A percentile compares a stretch with the other conserved stretches of the same genome.
Evolutionary conservation across 2,329 filamentous ascomycete genomes (phyloP).

Genomic region (Aspergillus intermedius): DNA sequence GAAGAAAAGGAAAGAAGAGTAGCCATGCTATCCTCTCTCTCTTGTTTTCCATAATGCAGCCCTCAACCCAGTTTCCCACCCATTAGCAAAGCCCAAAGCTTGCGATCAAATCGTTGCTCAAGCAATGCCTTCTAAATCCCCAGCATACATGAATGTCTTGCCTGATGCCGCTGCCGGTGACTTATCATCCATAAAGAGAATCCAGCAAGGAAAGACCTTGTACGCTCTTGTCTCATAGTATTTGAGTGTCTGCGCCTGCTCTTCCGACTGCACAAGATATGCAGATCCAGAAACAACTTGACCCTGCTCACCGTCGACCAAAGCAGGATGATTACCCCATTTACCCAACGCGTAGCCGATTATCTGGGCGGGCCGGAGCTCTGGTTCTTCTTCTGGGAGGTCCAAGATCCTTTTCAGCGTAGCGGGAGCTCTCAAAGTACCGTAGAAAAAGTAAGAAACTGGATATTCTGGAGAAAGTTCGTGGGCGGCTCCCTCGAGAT

Average conservation of each 20-base stretch:
- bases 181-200: conserved; percentile 1
- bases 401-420: conserved; percentile 11
- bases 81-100: conserved; percentile 12
- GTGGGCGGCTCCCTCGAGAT: conserved; percentile 1
- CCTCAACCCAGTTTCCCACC: neutral
- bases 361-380: conserved; percentile 7
- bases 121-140: conserved; percentile 16
- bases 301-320: conserved; percentile 9
- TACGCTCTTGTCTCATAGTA: conserved; percentile 6
- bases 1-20: too few species aligned
- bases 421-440: conserved; percentile 16
- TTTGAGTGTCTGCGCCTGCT: conserved; percentile 7
- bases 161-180: conserved; percentile 7
- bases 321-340: conserved; percentile 12
- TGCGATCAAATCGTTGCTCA: conserved; percentile 17
- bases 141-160: conserved; percentile 22
- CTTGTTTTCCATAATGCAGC: too few species aligned
- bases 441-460: conserved; percentile 26
- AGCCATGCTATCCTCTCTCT: too few species aligned
- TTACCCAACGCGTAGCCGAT: conserved; percentile 10
- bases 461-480: conserved; percentile 6
- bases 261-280: conserved; percentile 7
- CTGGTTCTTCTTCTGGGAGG: conserved; percentile 8
- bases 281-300: conserved; percentile 8
- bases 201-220: neutral